Percentiles rank a stretch among this genome's conserved stretches.
Evolutionary conservation across 1,284 basidiomycete genomes (phyloP).

Genomic region (Malassezia obtusa): DNA sequence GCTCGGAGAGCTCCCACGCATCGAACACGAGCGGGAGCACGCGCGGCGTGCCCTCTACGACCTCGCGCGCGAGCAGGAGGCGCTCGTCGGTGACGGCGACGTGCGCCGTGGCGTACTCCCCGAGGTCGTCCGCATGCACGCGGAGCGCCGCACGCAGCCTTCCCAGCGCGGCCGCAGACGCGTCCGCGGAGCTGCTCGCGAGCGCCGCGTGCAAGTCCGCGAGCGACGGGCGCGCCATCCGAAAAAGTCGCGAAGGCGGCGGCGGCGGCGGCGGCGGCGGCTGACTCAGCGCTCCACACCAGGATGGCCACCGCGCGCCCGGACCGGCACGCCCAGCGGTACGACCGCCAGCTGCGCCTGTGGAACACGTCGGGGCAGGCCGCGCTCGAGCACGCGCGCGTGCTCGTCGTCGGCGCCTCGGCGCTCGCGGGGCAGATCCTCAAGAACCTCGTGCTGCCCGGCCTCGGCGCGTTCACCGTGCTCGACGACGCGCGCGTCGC

Average conservation of each 20-base stretch:
- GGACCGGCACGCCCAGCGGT: conserved; percentile 36
- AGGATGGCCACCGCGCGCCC: conserved; percentile 1
- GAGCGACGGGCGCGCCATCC: conserved; percentile 2
- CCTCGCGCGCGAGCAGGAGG: conserved; percentile 4
- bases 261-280: not conserved
- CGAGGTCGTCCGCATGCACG: conserved; percentile 4
- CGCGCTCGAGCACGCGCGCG: conserved; percentile 73
- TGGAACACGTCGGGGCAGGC: conserved; percentile 90
- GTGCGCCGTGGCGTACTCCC: conserved; percentile 5
- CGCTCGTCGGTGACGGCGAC: conserved; percentile 12
- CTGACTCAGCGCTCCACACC: not conserved
- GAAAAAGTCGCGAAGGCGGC: too few species aligned
- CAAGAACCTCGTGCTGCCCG: conserved; percentile 91
- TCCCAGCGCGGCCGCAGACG: conserved; percentile 4
- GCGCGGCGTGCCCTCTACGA: not conserved
- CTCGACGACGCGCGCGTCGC: conserved; percentile 61
- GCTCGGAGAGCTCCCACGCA: conserved; percentile 19
- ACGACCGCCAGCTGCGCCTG: conserved; percentile 56
- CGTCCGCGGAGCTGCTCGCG: conserved; percentile 15
- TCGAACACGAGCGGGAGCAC: conserved; percentile 14
- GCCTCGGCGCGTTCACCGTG: conserved; percentile 81
- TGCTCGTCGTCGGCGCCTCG: conserved; percentile 69
- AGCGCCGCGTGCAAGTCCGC: conserved; percentile 9
- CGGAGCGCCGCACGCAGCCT: conserved; percentile 4
- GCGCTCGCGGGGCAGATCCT: conserved; percentile 74